Evolutionary conservation across 352 stramenopile genomes (phyloP).

Genomic region (Phytophthora ohioensis): DNA sequence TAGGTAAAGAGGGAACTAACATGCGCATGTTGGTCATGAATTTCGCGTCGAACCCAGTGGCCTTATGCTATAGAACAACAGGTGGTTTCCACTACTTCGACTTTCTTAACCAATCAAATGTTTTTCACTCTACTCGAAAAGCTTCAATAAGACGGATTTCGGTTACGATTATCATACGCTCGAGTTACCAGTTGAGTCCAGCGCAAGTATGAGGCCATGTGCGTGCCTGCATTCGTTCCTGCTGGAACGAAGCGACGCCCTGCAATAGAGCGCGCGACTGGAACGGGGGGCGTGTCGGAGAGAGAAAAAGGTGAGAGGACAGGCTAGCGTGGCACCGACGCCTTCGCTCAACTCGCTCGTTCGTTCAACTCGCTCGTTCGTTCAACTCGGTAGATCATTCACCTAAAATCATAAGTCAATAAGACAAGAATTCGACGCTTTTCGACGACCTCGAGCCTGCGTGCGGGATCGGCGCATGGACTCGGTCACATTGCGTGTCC

Average conservation of each 20-base stretch:
- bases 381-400: not conserved
- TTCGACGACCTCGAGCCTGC: not conserved
- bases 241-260: slow-evolving; percentile 33
- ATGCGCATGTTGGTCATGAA: too few species aligned
- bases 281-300: not conserved
- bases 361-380: slow-evolving; percentile 2
- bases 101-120: slow-evolving; percentile 17
- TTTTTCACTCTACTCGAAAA: not conserved
- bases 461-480: slow-evolving; percentile 22
- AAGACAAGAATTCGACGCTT: slow-evolving; percentile 14
- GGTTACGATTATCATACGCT: slow-evolving; percentile 16
- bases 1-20: too few species aligned
- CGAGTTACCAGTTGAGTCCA: slow-evolving; percentile 22
- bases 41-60: too few species aligned
- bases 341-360: not conserved
- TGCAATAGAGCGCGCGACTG: slow-evolving; percentile 15
- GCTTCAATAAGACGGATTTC: not conserved
- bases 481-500: slow-evolving; percentile 23
- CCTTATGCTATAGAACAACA: not conserved
- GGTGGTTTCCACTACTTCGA: slow-evolving; percentile 13
- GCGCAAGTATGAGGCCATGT: slow-evolving; percentile 14
- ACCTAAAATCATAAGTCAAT: slow-evolving; percentile 30
- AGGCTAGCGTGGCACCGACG: slow-evolving; percentile 23
- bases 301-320: slow-evolving; percentile 29
- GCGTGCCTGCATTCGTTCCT: slow-evolving; percentile 16